These are phyloP conservation scores for Populus alba DNA, from an alignment of 345 rosid species.

Conservation along the genomic window DNA sequence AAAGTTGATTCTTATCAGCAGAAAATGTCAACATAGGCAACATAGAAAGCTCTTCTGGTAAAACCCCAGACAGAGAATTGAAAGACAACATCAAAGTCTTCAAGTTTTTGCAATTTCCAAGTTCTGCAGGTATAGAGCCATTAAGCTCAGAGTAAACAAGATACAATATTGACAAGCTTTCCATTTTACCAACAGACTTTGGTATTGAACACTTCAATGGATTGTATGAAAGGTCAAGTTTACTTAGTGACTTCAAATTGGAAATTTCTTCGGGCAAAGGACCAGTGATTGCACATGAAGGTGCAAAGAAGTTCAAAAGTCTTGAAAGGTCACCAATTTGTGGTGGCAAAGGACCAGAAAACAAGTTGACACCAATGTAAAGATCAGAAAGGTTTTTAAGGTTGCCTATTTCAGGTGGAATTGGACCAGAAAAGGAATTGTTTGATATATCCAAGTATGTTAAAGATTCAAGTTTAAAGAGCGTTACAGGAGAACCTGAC, in stretches of 20 bases:
- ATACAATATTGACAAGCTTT: constrained; percentile 47
- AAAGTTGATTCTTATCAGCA: constrained; percentile 69
- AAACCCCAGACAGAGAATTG: constrained; percentile 60
- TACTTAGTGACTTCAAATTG: constrained; percentile 39
- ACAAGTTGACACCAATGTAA: constrained; percentile 63
- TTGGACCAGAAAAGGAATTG: constrained; percentile 59
- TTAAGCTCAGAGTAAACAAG: constrained; percentile 56
- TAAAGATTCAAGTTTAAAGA: constrained; percentile 48
- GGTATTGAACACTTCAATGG: constrained; percentile 72
- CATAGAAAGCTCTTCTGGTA: constrained; percentile 63
- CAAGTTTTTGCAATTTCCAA: constrained; percentile 62
- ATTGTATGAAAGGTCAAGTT: constrained; percentile 80
- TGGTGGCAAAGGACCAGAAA: constrained; percentile 68
- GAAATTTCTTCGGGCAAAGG: constrained; percentile 67
- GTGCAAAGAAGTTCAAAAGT: constrained; percentile 51
- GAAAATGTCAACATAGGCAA: constrained; percentile 62
- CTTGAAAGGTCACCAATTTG: constrained; percentile 59
- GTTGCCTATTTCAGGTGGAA: constrained; percentile 61
- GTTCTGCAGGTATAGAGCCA: constrained; percentile 70
- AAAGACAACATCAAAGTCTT: constrained; percentile 64
- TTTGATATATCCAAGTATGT: constrained; percentile 66
- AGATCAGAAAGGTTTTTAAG: constrained; percentile 56
- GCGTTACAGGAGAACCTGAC: constrained; percentile 51
- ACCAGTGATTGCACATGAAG: constrained; percentile 58
- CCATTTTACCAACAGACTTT: constrained; percentile 47